Base-by-base conservation (phyloP, 129 eudicot genomes). In the Lactuca saligna region DNA sequence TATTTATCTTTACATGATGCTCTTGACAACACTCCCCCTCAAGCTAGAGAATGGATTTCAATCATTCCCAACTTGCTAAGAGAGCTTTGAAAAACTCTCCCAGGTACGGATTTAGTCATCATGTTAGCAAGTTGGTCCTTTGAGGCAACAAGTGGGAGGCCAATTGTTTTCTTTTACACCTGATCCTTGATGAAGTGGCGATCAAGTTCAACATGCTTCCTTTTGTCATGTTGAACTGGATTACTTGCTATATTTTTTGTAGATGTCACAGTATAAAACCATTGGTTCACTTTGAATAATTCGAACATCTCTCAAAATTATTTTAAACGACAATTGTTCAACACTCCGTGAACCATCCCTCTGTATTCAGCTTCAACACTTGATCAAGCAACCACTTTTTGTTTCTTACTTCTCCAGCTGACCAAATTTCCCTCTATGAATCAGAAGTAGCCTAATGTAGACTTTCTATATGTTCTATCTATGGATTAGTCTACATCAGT, bases 11-110 rank as follows among this genome's bases (percentile, higher is more conserved):
- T 25, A 25, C 29, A 25, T 1, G 29, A 25, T 25, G 29, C 51
- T 44, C 11, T 44, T n/a, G 63, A 8, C 5, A 29, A 61, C 66
- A 61, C 66, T 61, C 66, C 44, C 66, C 48, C 48, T 61, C 46
- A 61, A 61, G 66, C 8, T 61, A 42, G 46, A 5, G 34, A 16
- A 32, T 63, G 46, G 32, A 63, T 35, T 25, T 63, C 54, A 4
- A 14, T 10, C 68, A 63, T 61, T 7, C 68, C 54, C 55, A 63
- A 15, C 38, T 35, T 35, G 38, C 38, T 35, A 63, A 41, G 31
- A 8, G 34, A n/a, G 10, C 8, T 12, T 13, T 63, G 12, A 42
- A 63, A 38, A 11, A 2, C 16, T 14, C 17, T 1, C 2, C 54
- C 37, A 12, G 4, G 13, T 4, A 38, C 0, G 3, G n/a, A 35